Evolutionary conservation across 2,329 filamentous ascomycete genomes (phyloP).

Genomic region (Fusarium burgessii): DNA sequence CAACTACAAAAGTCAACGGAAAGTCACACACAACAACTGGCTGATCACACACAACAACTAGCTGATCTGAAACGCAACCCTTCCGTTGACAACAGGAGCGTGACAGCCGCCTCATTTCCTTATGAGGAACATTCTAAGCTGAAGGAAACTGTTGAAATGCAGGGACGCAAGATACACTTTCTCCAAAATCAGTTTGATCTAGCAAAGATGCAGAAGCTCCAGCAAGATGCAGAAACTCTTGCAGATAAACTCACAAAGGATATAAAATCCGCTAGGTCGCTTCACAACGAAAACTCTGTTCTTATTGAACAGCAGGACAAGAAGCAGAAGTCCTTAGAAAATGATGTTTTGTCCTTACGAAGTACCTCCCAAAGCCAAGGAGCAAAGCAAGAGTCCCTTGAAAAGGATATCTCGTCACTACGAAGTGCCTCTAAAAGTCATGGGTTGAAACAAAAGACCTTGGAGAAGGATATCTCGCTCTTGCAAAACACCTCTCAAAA

Average conservation of each 20-base stretch:
- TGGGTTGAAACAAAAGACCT: constrained; percentile 6
- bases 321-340: constrained; percentile 16
- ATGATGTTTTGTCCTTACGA: constrained; percentile 4
- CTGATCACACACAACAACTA: constrained; percentile 3
- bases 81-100: background rate
- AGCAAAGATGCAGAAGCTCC: constrained; percentile 4
- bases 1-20: constrained; percentile 1
- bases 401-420: constrained; percentile 1
- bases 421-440: constrained; percentile 8
- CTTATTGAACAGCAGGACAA: constrained; percentile 7
- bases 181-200: constrained; percentile 9
- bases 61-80: background rate
- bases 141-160: constrained; percentile 6
- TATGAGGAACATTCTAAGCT: background rate
- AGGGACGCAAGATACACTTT: constrained; percentile 8
- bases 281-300: background rate
- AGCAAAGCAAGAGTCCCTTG: constrained; percentile 14
- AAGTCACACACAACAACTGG: too few species aligned
- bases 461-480: constrained; percentile 4
- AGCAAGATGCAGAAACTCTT: constrained; percentile 1
- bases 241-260: constrained; percentile 5
- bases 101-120: background rate
- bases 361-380: constrained; percentile 5
- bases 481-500: constrained; percentile 5
- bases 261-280: background rate